Percentiles rank a stretch among this genome's conserved stretches.
phyloP scores from a whole-genome alignment of 352 stramenopile species.

The Thalassiosira mediterranea region DNA sequence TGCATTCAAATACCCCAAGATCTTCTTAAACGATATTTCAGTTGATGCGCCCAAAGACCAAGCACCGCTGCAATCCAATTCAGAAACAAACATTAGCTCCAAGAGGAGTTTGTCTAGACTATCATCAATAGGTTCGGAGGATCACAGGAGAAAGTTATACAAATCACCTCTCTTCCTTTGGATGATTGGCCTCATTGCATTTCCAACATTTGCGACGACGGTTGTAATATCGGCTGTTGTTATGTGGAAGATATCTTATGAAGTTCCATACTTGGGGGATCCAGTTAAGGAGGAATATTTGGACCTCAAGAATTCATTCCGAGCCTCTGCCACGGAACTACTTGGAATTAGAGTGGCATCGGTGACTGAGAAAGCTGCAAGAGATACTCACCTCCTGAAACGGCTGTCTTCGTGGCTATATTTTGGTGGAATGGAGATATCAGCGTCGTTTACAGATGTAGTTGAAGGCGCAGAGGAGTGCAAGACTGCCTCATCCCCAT shows the following conservation, averaged over 20 bases:
- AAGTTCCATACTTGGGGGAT: slow-evolving; percentile 32
- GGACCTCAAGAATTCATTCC: slow-evolving; percentile 23
- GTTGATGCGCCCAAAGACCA: no score
- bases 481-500: slow-evolving; percentile 25
- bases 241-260: slow-evolving; percentile 29
- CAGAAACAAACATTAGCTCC: no score
- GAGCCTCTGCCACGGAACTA: slow-evolving; percentile 15
- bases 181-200: slow-evolving; percentile 52
- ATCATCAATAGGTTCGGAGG: no score
- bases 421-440: slow-evolving; percentile 50
- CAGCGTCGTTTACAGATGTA: slow-evolving; percentile 44
- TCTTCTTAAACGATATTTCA: slow-evolving; percentile 6
- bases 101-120: no score
- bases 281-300: slow-evolving; percentile 38
- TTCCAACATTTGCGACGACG: slow-evolving; percentile 47
- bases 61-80: no score
- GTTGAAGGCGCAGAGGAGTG: slow-evolving; percentile 52
- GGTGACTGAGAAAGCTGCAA: slow-evolving; percentile 22
- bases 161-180: slow-evolving; percentile 55
- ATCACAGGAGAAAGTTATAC: background rate
- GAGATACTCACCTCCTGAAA: slow-evolving; percentile 53
- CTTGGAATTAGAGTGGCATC: slow-evolving; percentile 19
- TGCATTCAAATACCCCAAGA: slow-evolving; percentile 19
- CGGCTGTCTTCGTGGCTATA: slow-evolving; percentile 59
- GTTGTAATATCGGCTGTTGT: slow-evolving; percentile 42